phyloP scores from a whole-genome alignment of 176 grass and related monocot genomes.

The Oryza glumipatula region DNA sequence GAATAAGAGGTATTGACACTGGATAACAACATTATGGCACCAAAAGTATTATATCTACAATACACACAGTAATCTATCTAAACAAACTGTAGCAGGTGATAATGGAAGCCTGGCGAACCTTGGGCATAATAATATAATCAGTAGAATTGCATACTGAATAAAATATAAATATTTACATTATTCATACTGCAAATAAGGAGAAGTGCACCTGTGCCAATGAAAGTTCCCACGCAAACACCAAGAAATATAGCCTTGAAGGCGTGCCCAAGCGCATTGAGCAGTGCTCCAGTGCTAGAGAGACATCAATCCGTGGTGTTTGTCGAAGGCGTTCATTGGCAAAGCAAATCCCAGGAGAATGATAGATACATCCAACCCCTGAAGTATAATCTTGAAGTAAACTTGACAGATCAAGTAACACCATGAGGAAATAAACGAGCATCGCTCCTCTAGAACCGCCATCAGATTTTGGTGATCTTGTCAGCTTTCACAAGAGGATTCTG shows the following conservation, averaged over 20 bases:
- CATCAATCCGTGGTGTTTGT: constrained; percentile 21
- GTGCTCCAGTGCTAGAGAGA: background rate
- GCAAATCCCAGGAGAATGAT: constrained; percentile 4
- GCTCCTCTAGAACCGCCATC: background rate
- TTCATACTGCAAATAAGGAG: constrained; percentile 37
- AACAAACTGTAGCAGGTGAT: background rate
- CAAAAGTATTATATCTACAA: background rate
- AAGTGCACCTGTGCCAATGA: constrained; percentile 32
- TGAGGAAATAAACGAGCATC: constrained; percentile 3
- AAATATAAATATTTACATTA: constrained; percentile 50
- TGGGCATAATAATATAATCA: constrained; percentile 7
- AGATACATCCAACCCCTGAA: constrained; percentile 17
- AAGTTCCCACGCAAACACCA: constrained; percentile 29
- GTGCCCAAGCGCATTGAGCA: background rate
- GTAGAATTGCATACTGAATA: constrained; percentile 17
- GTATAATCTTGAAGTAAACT: constrained; percentile 30
- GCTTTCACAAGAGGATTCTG: constrained; percentile 61
- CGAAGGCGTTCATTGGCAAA: constrained; percentile 27
- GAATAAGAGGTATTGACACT: constrained; percentile 16
- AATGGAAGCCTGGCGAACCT: background rate
- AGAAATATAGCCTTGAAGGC: constrained; percentile 16
- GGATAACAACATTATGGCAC: background rate
- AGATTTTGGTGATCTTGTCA: constrained; percentile 67
- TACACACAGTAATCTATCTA: background rate
- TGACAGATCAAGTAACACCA: constrained; percentile 21